Evolutionary conservation across 768 basidiomycete species (phyloP), one percentile per base, ranked within the genome.

Genomic region (Clitopilus hobsonii): DNA sequence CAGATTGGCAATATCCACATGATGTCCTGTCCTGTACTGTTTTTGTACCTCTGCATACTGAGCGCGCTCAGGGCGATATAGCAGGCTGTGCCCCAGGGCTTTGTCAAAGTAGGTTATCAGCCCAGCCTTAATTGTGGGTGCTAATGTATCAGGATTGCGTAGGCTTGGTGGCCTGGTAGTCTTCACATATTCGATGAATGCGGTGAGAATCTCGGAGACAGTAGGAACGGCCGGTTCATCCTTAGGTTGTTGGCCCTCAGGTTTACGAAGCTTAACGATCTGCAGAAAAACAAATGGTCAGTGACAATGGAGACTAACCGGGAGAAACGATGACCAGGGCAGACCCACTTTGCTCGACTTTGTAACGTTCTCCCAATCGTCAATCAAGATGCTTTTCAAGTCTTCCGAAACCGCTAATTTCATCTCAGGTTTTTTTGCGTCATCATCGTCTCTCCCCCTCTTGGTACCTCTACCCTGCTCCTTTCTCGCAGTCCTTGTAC

Each of bases 291-390:
- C 45, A 16, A 25, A 18, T 47, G 26, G 24, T 5, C 29, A 18
- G 11, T 45, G 22, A 20, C 18, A 16, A 20, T 3, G 6, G 5
- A 20, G 10, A 18, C 41, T 16, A 4, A 2, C 8, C 41, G 22
- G 4, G 18, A 18, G 38, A 20, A 45, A 45, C n/a, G n/a, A n/a
- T n/a, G 22, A 52, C 23, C 41, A 28, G 16, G 13, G 22, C 22
- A 52, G 36, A 58, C 63, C 71, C 56, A 89, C 96, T 82, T 94
- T 90, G 61, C 86, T 85, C 66, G 94, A 91, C 75, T 97, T 98
- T 52, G 97, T 98, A 32, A 98, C 86, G 4, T 87, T 84, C 70
- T 98, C 96, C 97, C 97, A 99, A 61, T 98, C 97, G 64, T 98
- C 94, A 1, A 98, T 94, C 30, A 99, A 78, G 48, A 89, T 78